phyloP scores from a whole-genome alignment of 306 rosid genomes.

The Gastrolobium bilobum region DNA sequence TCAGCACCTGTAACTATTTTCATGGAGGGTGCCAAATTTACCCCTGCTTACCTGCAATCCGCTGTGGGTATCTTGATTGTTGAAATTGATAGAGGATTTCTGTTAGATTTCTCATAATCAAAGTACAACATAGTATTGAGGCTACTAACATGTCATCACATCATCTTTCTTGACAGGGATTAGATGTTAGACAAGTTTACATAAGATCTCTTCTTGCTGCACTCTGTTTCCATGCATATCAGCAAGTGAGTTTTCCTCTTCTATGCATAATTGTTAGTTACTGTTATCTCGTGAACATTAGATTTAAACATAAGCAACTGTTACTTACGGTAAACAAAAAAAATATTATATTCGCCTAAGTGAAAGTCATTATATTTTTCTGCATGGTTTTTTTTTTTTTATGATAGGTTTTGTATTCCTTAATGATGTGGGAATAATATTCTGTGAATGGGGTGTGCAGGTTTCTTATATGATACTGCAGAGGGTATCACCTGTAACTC shows the following conservation, averaged over 20 bases:
- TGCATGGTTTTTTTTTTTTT: not conserved
- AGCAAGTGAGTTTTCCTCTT: constrained; percentile 73
- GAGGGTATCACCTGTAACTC: constrained; percentile 97
- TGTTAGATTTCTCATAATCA: constrained; percentile 29
- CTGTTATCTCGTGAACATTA: not conserved
- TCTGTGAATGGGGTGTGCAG: constrained; percentile 58
- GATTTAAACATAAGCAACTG: not conserved
- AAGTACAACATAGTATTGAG: not conserved
- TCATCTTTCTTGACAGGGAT: constrained; percentile 67
- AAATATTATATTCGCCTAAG: no score
- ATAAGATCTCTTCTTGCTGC: constrained; percentile 87
- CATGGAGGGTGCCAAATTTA: constrained; percentile 87
- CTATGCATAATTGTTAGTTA: not conserved
- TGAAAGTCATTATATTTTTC: not conserved
- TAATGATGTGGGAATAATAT: constrained; percentile 32
- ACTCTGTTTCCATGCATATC: constrained; percentile 94
- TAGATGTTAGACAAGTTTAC: constrained; percentile 72
- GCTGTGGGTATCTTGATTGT: constrained; percentile 69
- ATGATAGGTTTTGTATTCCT: not conserved
- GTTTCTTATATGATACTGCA: constrained; percentile 94
- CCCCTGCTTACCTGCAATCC: constrained; percentile 78
- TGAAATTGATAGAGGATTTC: constrained; percentile 33
- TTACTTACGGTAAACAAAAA: not conserved
- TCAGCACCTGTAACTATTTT: constrained; percentile 72
- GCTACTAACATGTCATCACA: constrained; percentile 24